phyloP scores from a whole-genome alignment of 768 basidiomycete genomes.

The Auriscalpium vulgare region DNA sequence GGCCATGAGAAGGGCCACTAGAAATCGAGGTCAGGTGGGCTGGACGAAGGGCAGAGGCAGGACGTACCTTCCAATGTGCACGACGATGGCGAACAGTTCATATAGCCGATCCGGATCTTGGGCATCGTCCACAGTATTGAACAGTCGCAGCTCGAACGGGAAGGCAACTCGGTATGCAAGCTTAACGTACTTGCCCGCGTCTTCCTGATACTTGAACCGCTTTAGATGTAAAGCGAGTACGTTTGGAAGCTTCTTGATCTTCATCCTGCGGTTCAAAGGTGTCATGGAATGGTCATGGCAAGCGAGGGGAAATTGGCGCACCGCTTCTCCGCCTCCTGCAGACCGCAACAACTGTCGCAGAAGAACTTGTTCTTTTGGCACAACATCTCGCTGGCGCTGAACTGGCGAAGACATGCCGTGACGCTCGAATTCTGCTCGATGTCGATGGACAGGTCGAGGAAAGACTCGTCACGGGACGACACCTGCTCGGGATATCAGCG shows the following conservation, averaged over 20 bases:
- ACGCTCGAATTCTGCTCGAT: slow-evolving; percentile 98
- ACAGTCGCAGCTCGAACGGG: slow-evolving; percentile 87
- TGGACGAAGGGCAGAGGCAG: background rate
- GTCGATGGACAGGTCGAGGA: slow-evolving; percentile 97
- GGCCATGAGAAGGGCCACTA: slow-evolving; percentile 97
- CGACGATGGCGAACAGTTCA: slow-evolving; percentile 91
- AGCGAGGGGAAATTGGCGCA: slow-evolving; percentile 27
- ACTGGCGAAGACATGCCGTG: slow-evolving; percentile 91
- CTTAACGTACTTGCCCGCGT: slow-evolving; percentile 85
- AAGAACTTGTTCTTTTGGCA: slow-evolving; percentile 98
- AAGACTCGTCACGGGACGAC: slow-evolving; percentile 83
- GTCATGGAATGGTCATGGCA: slow-evolving; percentile 2
- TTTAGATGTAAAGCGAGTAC: slow-evolving; percentile 94
- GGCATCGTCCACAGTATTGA: slow-evolving; percentile 94
- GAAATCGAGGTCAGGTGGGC: slow-evolving; percentile 5
- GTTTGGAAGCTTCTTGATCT: slow-evolving; percentile 94
- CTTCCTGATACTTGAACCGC: slow-evolving; percentile 98
- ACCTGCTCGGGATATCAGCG: slow-evolving; percentile 22
- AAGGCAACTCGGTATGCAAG: slow-evolving; percentile 95
- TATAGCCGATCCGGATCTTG: slow-evolving; percentile 89
- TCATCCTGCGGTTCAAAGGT: slow-evolving; percentile 60
- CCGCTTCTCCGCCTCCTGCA: slow-evolving; percentile 98
- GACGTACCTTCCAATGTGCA: slow-evolving; percentile 96
- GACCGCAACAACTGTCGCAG: slow-evolving; percentile 92
- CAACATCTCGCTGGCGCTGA: slow-evolving; percentile 97